These are phyloP conservation scores for Capronia epimyces DNA, from an alignment of 2,329 filamentous ascomycete species.

Conservation along the genomic window DNA sequence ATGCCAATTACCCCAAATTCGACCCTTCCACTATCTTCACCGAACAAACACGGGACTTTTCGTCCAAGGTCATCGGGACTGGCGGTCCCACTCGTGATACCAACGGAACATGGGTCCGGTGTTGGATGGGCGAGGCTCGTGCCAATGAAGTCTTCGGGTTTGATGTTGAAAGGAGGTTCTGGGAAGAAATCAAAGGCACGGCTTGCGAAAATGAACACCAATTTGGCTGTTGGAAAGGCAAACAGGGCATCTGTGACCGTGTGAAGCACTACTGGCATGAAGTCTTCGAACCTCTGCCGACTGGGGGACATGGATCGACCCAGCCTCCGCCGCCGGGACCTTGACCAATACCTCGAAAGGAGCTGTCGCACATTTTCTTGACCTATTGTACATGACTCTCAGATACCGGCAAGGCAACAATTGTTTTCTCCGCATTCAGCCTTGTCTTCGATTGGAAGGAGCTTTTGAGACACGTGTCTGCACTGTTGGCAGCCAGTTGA, in stretches of 20 bases:
- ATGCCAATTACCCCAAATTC: conserved; percentile 40
- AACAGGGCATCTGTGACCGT: conserved; percentile 33
- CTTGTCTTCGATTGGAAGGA: no score
- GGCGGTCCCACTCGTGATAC: conserved; percentile 29
- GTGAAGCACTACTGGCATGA: conserved; percentile 36
- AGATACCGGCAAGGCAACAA: no score
- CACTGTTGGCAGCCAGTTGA: no score
- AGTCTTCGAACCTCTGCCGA: conserved; percentile 30
- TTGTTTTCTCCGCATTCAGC: no score
- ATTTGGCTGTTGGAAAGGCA: conserved; percentile 33
- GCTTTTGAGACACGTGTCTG: no score
- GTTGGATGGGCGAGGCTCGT: conserved; percentile 31
- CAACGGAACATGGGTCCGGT: conserved; percentile 34
- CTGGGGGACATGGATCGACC: not conserved
- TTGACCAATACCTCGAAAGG: not conserved
- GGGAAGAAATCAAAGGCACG: conserved; percentile 38
- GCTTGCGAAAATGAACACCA: conserved; percentile 37
- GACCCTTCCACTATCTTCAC: conserved; percentile 37
- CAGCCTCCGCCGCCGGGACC: not conserved
- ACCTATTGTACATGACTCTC: no score
- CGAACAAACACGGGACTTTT: conserved; percentile 21
- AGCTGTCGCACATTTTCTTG: no score
- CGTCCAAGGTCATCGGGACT: conserved; percentile 28
- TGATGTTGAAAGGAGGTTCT: conserved; percentile 37
- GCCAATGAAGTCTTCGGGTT: conserved; percentile 32